A percentile compares a stretch with the other conserved stretches of the same genome.
These are phyloP conservation scores for Lepidopterella palustris DNA, from an alignment of 495 filamentous ascomycete species.

Conservation along the genomic window DNA sequence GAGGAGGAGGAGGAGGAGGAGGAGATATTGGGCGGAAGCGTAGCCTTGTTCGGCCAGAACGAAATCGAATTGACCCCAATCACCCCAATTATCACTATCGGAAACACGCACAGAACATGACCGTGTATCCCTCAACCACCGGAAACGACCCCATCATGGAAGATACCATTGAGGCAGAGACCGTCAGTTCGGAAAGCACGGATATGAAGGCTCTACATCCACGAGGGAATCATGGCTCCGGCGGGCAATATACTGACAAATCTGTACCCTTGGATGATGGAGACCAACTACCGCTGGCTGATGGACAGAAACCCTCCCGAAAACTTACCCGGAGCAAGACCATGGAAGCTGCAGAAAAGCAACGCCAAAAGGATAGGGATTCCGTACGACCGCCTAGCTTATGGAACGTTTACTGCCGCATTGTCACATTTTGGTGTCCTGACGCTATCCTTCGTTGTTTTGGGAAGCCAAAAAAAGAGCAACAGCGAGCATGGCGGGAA, in stretches of 20 bases:
- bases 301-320: too few relatives aligned
- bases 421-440: slow-evolving; percentile 93
- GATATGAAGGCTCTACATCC: slow-evolving; percentile 43
- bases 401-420: slow-evolving; percentile 91
- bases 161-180: slow-evolving; percentile 54
- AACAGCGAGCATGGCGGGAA: slow-evolving; percentile 93
- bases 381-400: slow-evolving; percentile 72
- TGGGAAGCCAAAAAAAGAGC: slow-evolving; percentile 79
- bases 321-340: slow-evolving; percentile 48
- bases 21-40: slow-evolving; percentile 61
- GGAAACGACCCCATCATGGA: slow-evolving; percentile 85
- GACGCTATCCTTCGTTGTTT: slow-evolving; percentile 77
- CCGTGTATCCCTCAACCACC: slow-evolving; percentile 78
- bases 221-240: slow-evolving; percentile 32
- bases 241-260: slow-evolving; percentile 29
- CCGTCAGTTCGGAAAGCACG: slow-evolving; percentile 49
- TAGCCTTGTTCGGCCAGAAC: slow-evolving; percentile 81
- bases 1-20: slow-evolving; percentile 29
- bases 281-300: background rate
- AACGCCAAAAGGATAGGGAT: slow-evolving; percentile 58
- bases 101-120: slow-evolving; percentile 85
- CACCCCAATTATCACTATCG: slow-evolving; percentile 94
- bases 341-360: slow-evolving; percentile 53
- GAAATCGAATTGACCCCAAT: slow-evolving; percentile 68
- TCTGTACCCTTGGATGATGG: slow-evolving; percentile 35